Base-by-base conservation (phyloP, 208 protist genomes). In the Crithidia expoeki region DNA sequence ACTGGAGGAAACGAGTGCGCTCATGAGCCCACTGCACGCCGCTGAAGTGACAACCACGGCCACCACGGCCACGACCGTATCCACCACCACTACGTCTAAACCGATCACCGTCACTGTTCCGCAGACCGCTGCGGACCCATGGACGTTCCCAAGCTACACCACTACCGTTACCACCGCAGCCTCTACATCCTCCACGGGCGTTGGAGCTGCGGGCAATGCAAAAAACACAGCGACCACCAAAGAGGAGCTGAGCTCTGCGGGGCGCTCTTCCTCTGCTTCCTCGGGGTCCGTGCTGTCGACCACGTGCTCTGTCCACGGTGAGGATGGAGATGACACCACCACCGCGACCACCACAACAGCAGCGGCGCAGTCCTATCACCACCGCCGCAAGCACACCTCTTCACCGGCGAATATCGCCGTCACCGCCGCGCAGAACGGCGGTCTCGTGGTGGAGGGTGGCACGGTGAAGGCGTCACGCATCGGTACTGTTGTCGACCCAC, bases 1-100 rank as follows among this genome's bases (percentile, higher is more conserved):
- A 9, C 74, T 95, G 27, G 90, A 95, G 77, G 81, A 92, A 59
- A 68, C 89, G 42, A 85, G 69, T 68, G 47, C 74, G 1, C 66
- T 79, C 10, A 49, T 89, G 51, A 62, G 58, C 34, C 65, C 74
- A 0, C 47, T 61, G 38, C 67, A 61, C 59, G 70, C 62, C 23
- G 65, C 67, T 6, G 63, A 38, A 17, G 42, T 19, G 11, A 28
- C 40, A 11, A 19, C 49, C 0, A 40, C 63, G 14, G 40, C 53
- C 6, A 17, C 70, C 1, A 59, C 57, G 12, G 44, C 34, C 2
- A 44, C 51, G 4, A 46, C 65, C 11, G 16, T 25, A 14, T 51
- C 40, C 28, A 28, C 16, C 25, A 21, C 34, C 16, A 33, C 51
- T 4, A 28, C 28, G 7, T 12, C 34, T 11, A 46, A 25, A 14